phyloP scores from a whole-genome alignment of 805 yeast genomes.

The Candida odintsovae region DNA sequence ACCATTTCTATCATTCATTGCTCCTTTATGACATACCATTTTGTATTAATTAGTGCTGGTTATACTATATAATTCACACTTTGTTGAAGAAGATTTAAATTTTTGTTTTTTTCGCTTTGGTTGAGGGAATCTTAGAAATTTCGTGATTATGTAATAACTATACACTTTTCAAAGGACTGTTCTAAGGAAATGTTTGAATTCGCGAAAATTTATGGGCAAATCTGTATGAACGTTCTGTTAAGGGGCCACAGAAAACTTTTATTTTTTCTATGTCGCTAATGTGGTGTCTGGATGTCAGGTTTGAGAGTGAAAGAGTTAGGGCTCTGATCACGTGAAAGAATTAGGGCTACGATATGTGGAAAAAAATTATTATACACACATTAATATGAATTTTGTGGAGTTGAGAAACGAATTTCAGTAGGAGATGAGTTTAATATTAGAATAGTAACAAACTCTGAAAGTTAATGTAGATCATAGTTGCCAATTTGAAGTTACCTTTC shows the following conservation, averaged over 20 bases:
- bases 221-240: background rate
- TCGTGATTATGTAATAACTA: background rate
- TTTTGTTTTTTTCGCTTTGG: background rate
- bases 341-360: too few relatives aligned
- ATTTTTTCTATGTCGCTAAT: too few relatives aligned
- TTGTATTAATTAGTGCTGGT: conserved; percentile 13
- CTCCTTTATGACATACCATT: conserved; percentile 16
- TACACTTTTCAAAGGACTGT: background rate
- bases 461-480: too few relatives aligned
- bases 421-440: too few relatives aligned
- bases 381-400: too few relatives aligned
- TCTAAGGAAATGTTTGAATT: background rate
- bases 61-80: background rate
- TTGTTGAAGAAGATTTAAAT: conserved; percentile 1
- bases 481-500: too few relatives aligned
- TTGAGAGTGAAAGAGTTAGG: background rate
- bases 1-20: background rate
- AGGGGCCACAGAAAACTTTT: background rate
- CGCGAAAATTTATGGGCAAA: background rate
- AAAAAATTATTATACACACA: too few relatives aligned
- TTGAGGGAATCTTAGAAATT: conserved; percentile 1
- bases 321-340: background rate
- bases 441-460: too few relatives aligned
- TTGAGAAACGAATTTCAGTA: too few relatives aligned
- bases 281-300: background rate